phyloP scores from a whole-genome alignment of 163 green algal genomes.

The Chlorella variabilis region DNA sequence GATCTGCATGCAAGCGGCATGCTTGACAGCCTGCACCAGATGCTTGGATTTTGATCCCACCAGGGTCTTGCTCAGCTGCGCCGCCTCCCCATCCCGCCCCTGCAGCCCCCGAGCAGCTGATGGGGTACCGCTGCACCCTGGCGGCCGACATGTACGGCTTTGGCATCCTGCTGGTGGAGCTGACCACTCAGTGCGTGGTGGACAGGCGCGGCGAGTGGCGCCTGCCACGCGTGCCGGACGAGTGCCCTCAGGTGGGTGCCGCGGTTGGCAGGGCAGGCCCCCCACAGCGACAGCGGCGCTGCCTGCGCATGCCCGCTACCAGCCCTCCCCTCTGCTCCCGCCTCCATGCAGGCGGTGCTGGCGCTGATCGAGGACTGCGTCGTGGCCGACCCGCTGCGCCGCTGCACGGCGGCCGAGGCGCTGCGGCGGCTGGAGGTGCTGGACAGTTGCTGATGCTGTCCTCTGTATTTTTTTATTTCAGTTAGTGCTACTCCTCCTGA shows the following conservation, averaged over 20 bases:
- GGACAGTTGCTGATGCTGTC: too few relatives aligned
- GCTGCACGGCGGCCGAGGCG: background rate
- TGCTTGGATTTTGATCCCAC: too few relatives aligned
- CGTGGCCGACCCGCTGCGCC: background rate
- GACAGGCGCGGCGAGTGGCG: background rate
- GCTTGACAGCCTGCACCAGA: too few relatives aligned
- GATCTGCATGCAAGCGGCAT: too few relatives aligned
- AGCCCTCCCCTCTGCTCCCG: background rate
- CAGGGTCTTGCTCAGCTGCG: too few relatives aligned
- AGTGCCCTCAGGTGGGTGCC: background rate
- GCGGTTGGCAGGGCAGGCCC: too few relatives aligned
- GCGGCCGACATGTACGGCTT: conserved; percentile 18
- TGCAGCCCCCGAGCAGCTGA: conserved; percentile 14
- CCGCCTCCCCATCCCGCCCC: too few relatives aligned
- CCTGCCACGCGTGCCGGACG: background rate
- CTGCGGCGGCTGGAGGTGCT: background rate
- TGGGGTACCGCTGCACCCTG: background rate
- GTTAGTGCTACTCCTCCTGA: too few relatives aligned
- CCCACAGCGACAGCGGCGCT: too few relatives aligned
- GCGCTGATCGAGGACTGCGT: background rate
- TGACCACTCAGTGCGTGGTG: background rate
- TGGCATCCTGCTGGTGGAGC: background rate
- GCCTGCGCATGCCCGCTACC: too few relatives aligned
- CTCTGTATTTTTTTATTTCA: too few relatives aligned
- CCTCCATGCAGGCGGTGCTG: background rate